Base-by-base conservation (phyloP, 768 basidiomycete species). In the Phylloporus arenicola region DNA sequence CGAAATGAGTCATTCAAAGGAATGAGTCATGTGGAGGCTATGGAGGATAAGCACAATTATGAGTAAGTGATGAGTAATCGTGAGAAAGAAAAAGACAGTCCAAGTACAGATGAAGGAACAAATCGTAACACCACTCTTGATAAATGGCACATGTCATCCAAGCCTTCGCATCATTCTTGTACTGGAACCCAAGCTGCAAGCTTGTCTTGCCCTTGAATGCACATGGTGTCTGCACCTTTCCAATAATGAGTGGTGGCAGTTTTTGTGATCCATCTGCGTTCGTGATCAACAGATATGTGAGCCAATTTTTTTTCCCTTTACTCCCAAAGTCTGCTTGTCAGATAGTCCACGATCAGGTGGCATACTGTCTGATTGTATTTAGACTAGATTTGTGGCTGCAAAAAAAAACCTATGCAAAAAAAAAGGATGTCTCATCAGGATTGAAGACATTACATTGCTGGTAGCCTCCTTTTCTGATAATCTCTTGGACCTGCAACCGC, bases 381-480 rank as follows among this genome's bases (percentile, higher is more conserved):
- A n/a, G n/a, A n/a, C n/a, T n/a, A n/a, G n/a, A n/a, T n/a, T n/a
- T n/a, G n/a, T n/a, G n/a, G n/a, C n/a, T 29, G 7, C 27, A 29
- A 29, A 5, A 29, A 25, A 12, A 22, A 8, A 35, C 19, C 17
- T 47, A 71, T 59, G 34, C 68, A 63, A 64, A 72, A 50, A 71
- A 72, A 2, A 71, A 53, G 0, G 66, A 59, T 0, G 66, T 67
- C 47, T 73, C 64, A 51, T 74, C 71, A 52, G 64, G 60, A 51
- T 73, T 74, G 35, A 67, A 74, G 16, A 69, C 16, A 48, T 74
- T 67, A 16, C 49, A 41, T 6, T 52, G 45, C 34, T 48, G 16
- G 49, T 70, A 73, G 0, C 59, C 57, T 49, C 45, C n/a, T 12
- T 65, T 53, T 34, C 55, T 43, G 8, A 71, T 67, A 1, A 72